These are phyloP conservation scores for Inga leiocalycina DNA, from an alignment of 306 rosid species.

Conservation along the genomic window DNA sequence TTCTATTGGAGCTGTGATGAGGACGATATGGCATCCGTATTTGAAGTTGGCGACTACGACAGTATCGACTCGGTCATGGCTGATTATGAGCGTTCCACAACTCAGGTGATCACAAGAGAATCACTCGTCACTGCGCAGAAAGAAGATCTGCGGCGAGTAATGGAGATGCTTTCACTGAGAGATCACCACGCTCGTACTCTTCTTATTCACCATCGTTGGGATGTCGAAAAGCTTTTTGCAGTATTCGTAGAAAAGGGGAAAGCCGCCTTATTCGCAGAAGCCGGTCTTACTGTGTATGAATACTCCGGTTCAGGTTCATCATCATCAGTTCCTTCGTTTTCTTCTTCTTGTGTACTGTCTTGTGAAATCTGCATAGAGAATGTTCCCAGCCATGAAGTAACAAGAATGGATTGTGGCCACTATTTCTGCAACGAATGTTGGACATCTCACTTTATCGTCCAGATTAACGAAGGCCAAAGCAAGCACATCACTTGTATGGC, in stretches of 20 bases:
- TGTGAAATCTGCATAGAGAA: slow-evolving; percentile 68
- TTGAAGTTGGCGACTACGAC: not conserved
- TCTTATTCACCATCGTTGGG: slow-evolving; percentile 70
- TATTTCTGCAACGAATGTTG: slow-evolving; percentile 49
- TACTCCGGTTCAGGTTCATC: slow-evolving; percentile 2
- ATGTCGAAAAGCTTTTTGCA: slow-evolving; percentile 55
- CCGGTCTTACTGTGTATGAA: slow-evolving; percentile 53
- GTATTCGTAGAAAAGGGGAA: slow-evolving; percentile 62
- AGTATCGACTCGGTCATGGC: not conserved
- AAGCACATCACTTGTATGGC: slow-evolving; percentile 72
- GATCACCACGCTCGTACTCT: slow-evolving; percentile 65
- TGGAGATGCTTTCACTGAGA: slow-evolving; percentile 59
- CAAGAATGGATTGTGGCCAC: slow-evolving; percentile 71
- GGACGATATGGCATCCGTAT: not conserved
- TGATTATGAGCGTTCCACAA: not conserved
- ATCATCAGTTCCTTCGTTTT: slow-evolving; percentile 26
- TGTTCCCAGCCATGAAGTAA: slow-evolving; percentile 45
- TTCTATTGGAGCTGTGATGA: not conserved
- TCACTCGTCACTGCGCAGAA: slow-evolving; percentile 63
- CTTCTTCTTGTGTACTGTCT: not conserved
- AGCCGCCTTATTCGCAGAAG: slow-evolving; percentile 44
- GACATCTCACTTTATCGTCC: slow-evolving; percentile 54
- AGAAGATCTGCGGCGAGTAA: slow-evolving; percentile 67
- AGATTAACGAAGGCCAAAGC: slow-evolving; percentile 74
- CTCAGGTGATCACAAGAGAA: slow-evolving; percentile 61